Base-by-base conservation (phyloP, 768 basidiomycete genomes). In the Suillus plorans region DNA sequence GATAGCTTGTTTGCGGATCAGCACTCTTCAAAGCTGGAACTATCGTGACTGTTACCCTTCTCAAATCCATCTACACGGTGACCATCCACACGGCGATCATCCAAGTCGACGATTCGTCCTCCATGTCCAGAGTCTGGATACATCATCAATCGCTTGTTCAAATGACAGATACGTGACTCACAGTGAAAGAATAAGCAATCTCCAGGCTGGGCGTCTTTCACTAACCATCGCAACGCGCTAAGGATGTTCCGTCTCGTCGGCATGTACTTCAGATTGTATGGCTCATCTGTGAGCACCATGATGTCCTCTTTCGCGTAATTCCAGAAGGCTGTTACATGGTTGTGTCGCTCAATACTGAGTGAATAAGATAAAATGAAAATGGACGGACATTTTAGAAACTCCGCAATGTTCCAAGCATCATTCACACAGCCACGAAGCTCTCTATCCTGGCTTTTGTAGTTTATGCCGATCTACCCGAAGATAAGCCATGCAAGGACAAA, bases 401-500 rank as follows among this genome's bases (percentile, higher is more conserved):
- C 76, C 66, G 84, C 79, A 52, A 96, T 85, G 72, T 94, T 95
- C 62, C 80, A 76, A 1, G 89, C 94, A 74, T 97, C 95, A 72
- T 96, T 96, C 71, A 95, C 89, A 72, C 95, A 97, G 5, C 95
- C 95, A 7, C 78, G 75, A 3, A 96, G 79, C 69, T 88, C 84
- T 18, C 82, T 82, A 18, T 73, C 74, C 68, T 86, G 84, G 0
- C 89, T 88, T 36, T 81, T 74, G 73, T 96, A 96, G 74, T 92
- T 92, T 69, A 95, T 92, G 3, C 94, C 94, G 69, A 95, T 88
- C 91, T 92, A 67, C 3, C 3, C 28, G 28, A 18, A 31, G 12
- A 59, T 39, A 36, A 62, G 22, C 44, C 1, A 14, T 6, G 18
- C 25, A 22, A 25, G 7, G 9, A 22, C 42, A 4, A 45, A 50